Evolutionary conservation across 2,329 filamentous ascomycete species (phyloP), one percentile per base, ranked within the genome.

Genomic region (Pseudogymnoascus pannorum): DNA sequence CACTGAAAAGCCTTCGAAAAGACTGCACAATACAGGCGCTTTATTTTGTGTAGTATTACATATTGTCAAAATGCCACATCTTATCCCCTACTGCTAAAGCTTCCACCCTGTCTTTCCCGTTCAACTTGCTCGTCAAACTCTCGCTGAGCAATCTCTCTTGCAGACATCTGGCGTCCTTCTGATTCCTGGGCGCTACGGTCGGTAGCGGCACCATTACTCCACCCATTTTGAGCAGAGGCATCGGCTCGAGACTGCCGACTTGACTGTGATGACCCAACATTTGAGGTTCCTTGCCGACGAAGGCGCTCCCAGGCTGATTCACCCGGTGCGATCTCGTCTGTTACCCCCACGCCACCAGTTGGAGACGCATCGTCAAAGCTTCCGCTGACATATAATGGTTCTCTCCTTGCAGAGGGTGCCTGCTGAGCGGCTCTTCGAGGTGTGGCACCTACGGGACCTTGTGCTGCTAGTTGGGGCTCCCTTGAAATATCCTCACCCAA

Each of bases 51-150:
- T 20, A 33, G 26, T 54, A 31, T 54, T 54, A 54, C 48, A 54
- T 54, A 31, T 33, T 54, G 16, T 16, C 48, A 54, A 24, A 54
- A 54, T 18, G n/a, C n/a, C 7, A 7, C 26, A 59, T 68, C 66
- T n/a, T 64, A 66, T 58, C 42, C 62, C n/a, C 64, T 60, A 20
- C 63, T 51, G 24, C 35, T 62, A 57, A 71, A 72, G 44, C 69
- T 65, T 1, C 66, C 70, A 8, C 71, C 71, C 18, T 63, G 65
- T 42, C 71, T 64, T 60, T 73, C 71, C 24, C 64, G 64, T 40
- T 73, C 71, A 18, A 73, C 61, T n/a, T 64, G 61, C 16, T 68
- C 69, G 66, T 73, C 71, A 62, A 73, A 73, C 18, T 72, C 71
- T 57, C 65, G 67, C 62, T 72, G 71, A 5, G 69, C 68, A 57